These are phyloP conservation scores for Trichophyton schoenleinii DNA, from an alignment of 2,329 filamentous ascomycete species.

Conservation along the genomic window DNA sequence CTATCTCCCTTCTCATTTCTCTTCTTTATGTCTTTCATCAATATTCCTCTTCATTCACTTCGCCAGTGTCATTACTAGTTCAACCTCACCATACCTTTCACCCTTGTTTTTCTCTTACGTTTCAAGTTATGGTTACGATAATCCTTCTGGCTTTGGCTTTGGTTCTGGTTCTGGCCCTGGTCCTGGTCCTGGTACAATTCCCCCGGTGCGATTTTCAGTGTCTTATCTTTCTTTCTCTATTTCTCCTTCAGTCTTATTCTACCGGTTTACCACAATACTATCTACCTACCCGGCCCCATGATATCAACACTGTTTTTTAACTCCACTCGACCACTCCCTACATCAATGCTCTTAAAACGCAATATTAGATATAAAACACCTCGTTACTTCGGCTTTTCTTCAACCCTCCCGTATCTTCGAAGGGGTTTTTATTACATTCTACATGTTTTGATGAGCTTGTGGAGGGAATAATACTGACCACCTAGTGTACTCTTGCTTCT, in stretches of 20 bases:
- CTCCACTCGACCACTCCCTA: background rate
- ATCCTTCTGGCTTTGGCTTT: background rate
- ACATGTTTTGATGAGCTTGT: too few species aligned
- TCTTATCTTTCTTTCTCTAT: background rate
- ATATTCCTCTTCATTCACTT: background rate
- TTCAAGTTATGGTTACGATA: background rate
- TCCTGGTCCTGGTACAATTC: background rate
- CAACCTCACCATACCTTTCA: background rate
- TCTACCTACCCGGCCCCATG: background rate
- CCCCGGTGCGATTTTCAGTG: background rate
- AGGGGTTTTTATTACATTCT: too few species aligned
- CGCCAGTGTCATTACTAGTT: constrained; percentile 2
- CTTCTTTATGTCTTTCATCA: background rate
- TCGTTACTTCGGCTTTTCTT: background rate
- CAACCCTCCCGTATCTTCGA: too few species aligned
- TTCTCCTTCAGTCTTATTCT: background rate
- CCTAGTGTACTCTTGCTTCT: too few species aligned
- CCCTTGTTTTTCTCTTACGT: background rate
- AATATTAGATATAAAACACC: too few species aligned
- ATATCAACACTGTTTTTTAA: background rate
- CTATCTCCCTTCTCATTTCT: background rate
- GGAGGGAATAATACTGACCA: too few species aligned
- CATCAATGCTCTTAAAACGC: background rate
- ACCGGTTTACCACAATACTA: background rate
- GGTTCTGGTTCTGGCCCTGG: background rate